phyloP scores from a whole-genome alignment of 2,329 filamentous ascomycete genomes.

The Hymenoscyphus repandus region DNA sequence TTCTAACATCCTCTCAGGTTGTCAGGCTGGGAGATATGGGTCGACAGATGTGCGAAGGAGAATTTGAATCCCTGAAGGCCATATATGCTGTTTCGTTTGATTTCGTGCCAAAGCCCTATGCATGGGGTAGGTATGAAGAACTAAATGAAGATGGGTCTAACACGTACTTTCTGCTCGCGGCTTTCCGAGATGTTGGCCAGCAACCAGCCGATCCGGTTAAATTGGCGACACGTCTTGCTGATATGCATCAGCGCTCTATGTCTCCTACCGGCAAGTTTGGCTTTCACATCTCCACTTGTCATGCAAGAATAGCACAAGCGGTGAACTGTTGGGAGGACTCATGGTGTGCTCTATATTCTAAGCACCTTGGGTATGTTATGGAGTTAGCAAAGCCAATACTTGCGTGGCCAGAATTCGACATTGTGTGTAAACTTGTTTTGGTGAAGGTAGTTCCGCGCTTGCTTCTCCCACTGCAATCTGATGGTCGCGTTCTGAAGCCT shows the following conservation, averaged over 20 bases:
- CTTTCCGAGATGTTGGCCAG: conserved; percentile 23
- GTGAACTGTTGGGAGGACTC: not conserved
- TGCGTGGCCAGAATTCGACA: not conserved
- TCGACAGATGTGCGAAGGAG: conserved; percentile 6
- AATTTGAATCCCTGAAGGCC: conserved; percentile 7
- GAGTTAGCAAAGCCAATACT: not conserved
- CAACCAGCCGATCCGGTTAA: conserved; percentile 19
- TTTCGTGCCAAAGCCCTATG: conserved; percentile 4
- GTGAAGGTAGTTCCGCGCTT: conserved; percentile 9
- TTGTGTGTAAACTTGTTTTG: not conserved
- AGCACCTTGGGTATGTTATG: not conserved
- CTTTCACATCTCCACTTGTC: conserved; percentile 25
- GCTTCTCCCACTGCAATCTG: conserved; percentile 5
- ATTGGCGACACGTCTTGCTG: conserved; percentile 19
- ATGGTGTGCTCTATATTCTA: not conserved
- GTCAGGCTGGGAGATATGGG: not conserved
- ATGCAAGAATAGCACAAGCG: conserved; percentile 20
- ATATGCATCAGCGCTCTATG: conserved; percentile 19
- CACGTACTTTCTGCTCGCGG: conserved; percentile 23
- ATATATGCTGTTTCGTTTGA: conserved; percentile 1
- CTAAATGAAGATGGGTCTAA: not conserved
- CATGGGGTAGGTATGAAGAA: conserved; percentile 7
- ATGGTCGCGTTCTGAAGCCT: conserved; percentile 11
- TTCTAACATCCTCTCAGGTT: not conserved
- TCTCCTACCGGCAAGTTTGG: conserved; percentile 28